Evolutionary conservation across 1,284 basidiomycete genomes (phyloP).

Genomic region (Kalmanozyma brasiliensis): DNA sequence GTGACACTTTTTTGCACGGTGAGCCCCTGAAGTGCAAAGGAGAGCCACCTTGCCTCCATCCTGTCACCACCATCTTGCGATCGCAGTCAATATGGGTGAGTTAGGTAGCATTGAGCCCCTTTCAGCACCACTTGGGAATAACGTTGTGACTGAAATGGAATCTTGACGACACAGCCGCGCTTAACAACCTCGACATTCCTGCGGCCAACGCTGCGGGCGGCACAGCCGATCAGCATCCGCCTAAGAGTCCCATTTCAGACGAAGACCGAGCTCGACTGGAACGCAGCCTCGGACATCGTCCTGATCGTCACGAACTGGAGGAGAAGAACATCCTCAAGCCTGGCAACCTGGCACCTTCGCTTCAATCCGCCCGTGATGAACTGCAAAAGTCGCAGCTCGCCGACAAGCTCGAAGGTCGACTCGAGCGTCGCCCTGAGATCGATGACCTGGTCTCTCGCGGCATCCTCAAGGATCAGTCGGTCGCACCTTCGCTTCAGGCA

Average conservation of each 20-base stretch:
- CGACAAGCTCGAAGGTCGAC: constrained; percentile 49
- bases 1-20: no score
- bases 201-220: constrained; percentile 21
- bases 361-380: constrained; percentile 54
- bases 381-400: constrained; percentile 50
- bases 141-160: background rate
- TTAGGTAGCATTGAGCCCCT: background rate
- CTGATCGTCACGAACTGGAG: constrained; percentile 75
- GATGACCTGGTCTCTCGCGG: constrained; percentile 52
- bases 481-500: constrained; percentile 78
- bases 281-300: constrained; percentile 73
- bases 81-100: constrained; percentile 5
- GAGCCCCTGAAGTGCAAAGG: constrained; percentile 4
- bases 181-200: constrained; percentile 22
- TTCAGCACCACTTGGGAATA: background rate
- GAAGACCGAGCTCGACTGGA: constrained; percentile 70
- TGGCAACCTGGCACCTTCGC: constrained; percentile 49
- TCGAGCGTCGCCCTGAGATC: constrained; percentile 54
- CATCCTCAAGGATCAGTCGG: constrained; percentile 72
- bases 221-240: background rate
- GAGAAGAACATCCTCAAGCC: constrained; percentile 44
- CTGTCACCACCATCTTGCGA: background rate
- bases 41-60: background rate
- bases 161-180: constrained; percentile 3
- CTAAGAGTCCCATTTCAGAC: constrained; percentile 26